Percentiles rank a stretch among this genome's conserved stretches.
These are phyloP conservation scores for Schrenkiella parvula DNA, from an alignment of 345 rosid species.

Conservation along the genomic window DNA sequence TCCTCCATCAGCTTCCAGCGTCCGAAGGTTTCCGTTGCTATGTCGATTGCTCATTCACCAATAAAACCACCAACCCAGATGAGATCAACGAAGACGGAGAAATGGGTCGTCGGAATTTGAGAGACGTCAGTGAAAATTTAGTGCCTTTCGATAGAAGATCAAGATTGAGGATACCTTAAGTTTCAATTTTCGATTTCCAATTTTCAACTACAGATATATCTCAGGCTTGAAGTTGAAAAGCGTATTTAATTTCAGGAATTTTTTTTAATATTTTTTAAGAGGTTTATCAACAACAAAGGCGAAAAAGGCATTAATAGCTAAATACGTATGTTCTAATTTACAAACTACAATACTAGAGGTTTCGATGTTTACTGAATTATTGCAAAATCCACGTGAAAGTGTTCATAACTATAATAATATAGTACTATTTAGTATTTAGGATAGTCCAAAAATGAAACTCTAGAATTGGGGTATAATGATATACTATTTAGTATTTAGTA, in stretches of 20 bases:
- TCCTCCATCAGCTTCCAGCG: background rate
- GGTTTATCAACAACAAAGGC: background rate
- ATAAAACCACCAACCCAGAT: conserved; percentile 19
- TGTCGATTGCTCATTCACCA: conserved; percentile 24
- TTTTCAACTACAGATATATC: background rate
- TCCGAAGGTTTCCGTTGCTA: conserved; percentile 20
- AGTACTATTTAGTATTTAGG: no score
- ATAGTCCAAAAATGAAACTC: no score
- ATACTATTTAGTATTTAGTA: no score
- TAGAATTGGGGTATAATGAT: no score
- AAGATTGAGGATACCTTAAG: background rate
- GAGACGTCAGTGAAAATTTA: background rate
- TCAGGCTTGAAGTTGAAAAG: background rate
- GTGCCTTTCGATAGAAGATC: conserved; percentile 13
- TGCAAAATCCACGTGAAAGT: no score
- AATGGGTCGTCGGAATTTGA: conserved; percentile 19
- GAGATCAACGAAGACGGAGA: conserved; percentile 14
- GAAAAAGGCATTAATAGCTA: no score
- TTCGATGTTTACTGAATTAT: no score
- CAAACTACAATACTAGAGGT: no score
- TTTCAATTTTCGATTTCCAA: no score
- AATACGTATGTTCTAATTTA: no score
- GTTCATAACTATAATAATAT: no score
- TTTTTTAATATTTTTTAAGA: background rate
- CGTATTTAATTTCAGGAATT: background rate